Evolutionary conservation across 768 basidiomycete species (phyloP), one percentile per base, ranked within the genome.

Genomic region (Dioszegia crocea): DNA sequence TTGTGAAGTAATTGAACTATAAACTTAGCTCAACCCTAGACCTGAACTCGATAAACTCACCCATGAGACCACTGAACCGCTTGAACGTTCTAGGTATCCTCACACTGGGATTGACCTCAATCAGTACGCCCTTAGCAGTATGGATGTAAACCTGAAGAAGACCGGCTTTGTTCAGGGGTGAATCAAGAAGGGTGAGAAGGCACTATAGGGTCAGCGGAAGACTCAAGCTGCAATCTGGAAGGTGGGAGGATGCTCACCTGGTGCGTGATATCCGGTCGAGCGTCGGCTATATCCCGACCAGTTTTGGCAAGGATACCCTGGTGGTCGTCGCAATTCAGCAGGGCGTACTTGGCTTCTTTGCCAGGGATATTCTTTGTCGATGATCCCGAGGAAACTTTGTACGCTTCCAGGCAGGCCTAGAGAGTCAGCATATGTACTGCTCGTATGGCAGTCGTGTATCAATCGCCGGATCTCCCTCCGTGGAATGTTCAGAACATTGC

Each of bases 21-120:
- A 10, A 29, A 14, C 9, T 24, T 23, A 4, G n/a, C 14, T 10
- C 49, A 29, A 17, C 43, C 3, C 16, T n/a, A 31, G 8, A 46
- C 52, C 33, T 47, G 30, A 43, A 21, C 16, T 33, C 3, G 16
- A 52, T 11, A 52, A 26, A 62, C 82, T 62, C 71, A 94, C 92
- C 93, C 96, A 99, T 99, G 64, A 99, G 81, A 21, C 96, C 96
- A 58, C 90, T 91, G 79, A 99, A 99, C 10, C 96, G 85, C 79
- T 99, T 99, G 79, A 99, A 98, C 12, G 96, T 99, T 63, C 96
- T 83, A 11, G 96, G 96, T 70, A 99, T 99, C 56, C 96, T 84
- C 11, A 98, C 92, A 78, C 90, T 88, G 2, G 96, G 96, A 77
- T 99, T 98, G 66, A 98, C 91, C 79, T 99, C 94, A 74, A 99